Evolutionary conservation across 352 stramenopile species (phyloP).

Genomic region (Phytophthora ohioensis): DNA sequence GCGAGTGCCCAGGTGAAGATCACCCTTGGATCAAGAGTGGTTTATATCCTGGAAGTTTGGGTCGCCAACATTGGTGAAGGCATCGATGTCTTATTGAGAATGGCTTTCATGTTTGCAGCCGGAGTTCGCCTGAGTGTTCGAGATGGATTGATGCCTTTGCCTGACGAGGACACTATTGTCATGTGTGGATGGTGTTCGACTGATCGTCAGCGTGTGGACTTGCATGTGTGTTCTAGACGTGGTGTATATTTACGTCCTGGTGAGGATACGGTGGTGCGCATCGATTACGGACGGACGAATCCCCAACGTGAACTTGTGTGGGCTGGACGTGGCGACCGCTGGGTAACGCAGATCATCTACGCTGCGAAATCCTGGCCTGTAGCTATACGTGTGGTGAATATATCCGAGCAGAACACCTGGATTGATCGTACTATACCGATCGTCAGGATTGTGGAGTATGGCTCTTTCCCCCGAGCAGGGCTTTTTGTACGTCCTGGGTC

Average conservation of each 20-base stretch:
- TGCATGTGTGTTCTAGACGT: too few species aligned
- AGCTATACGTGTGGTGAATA: background rate
- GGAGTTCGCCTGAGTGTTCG: background rate
- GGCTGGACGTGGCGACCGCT: background rate
- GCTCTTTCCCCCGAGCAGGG: too few species aligned
- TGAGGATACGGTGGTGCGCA: background rate
- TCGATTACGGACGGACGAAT: background rate
- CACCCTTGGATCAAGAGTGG: slow-evolving; percentile 23
- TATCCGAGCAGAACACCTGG: background rate
- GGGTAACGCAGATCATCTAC: background rate
- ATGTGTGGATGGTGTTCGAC: background rate
- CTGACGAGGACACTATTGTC: background rate
- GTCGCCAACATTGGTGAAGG: slow-evolving; percentile 29
- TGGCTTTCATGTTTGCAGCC: background rate
- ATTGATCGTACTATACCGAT: background rate
- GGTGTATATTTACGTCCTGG: background rate
- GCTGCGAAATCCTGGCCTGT: background rate
- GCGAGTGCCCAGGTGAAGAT: slow-evolving; percentile 31
- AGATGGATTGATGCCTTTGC: background rate
- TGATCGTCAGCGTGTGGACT: background rate
- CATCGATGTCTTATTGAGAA: background rate
- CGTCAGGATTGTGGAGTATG: too few species aligned
- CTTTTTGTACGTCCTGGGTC: too few species aligned
- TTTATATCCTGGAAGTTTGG: background rate
- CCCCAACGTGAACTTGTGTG: background rate